These are phyloP conservation scores for Phialemoniopsis sp. DNA, from an alignment of 2,329 filamentous ascomycete species.

Conservation along the genomic window DNA sequence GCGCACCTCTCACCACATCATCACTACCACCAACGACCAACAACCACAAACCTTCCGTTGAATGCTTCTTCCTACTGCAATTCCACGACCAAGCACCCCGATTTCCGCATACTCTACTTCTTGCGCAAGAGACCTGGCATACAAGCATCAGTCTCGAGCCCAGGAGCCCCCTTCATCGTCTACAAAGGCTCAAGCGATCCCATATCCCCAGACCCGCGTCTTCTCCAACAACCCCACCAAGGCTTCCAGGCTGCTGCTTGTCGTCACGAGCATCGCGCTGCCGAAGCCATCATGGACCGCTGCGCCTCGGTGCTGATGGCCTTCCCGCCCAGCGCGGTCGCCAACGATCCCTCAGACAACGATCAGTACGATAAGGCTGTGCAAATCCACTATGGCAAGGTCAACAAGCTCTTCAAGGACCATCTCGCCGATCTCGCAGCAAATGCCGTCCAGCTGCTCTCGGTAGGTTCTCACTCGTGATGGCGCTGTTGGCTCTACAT, in stretches of 20 bases:
- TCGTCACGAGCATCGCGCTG: too few relatives aligned
- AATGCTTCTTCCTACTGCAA: too few relatives aligned
- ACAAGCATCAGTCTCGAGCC: too few relatives aligned
- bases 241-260: neutral
- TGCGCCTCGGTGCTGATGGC: constrained; percentile 30
- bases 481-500: constrained; percentile 7
- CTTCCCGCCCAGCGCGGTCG: constrained; percentile 29
- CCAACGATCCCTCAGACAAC: constrained; percentile 14
- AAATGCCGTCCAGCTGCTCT: constrained; percentile 32
- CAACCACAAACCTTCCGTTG: too few relatives aligned
- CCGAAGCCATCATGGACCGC: constrained; percentile 26
- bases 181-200: too few relatives aligned
- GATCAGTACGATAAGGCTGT: constrained; percentile 35
- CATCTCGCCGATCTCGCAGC: constrained; percentile 22
- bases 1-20: too few relatives aligned
- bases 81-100: too few relatives aligned
- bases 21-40: too few relatives aligned
- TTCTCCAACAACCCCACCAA: neutral
- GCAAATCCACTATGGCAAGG: constrained; percentile 27
- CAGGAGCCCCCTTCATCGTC: too few relatives aligned
- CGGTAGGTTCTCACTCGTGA: constrained; percentile 22
- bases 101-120: too few relatives aligned
- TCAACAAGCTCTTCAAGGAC: constrained; percentile 32
- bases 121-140: too few relatives aligned
- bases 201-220: too few relatives aligned